phyloP scores from a whole-genome alignment of 2,329 filamentous ascomycete species.

The Colletotrichum eleusines region DNA sequence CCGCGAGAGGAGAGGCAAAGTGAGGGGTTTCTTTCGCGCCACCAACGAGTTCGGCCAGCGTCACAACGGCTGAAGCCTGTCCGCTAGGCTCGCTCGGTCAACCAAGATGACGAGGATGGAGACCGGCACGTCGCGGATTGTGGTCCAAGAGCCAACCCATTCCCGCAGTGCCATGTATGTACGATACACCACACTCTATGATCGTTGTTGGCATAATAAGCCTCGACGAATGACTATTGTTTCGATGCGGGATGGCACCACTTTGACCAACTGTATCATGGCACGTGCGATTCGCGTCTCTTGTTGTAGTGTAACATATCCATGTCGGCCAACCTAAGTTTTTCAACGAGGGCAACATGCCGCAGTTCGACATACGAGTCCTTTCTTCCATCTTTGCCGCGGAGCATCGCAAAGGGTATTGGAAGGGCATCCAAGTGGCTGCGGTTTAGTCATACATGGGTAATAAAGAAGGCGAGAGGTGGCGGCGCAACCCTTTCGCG shows the following conservation, averaged over 20 bases:
- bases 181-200: neutral
- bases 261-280: conserved; percentile 19
- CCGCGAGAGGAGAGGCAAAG: conserved; percentile 22
- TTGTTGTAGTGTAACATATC: too few relatives aligned
- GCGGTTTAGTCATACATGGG: conserved; percentile 31
- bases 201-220: neutral
- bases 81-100: neutral
- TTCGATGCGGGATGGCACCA: conserved; percentile 7
- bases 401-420: conserved; percentile 4
- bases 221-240: conserved; percentile 20
- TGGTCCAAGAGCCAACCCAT: neutral
- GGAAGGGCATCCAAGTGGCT: neutral
- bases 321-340: too few relatives aligned
- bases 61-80: neutral
- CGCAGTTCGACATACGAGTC: too few relatives aligned
- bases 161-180: conserved; percentile 7
- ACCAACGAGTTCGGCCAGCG: conserved; percentile 30
- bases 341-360: too few relatives aligned
- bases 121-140: conserved; percentile 6
- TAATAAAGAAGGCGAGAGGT: neutral
- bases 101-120: conserved; percentile 10
- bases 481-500: too few relatives aligned
- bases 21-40: conserved; percentile 26
- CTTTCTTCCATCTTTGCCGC: too few relatives aligned
- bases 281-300: too few relatives aligned